These are phyloP conservation scores for Penicillium roqueforti DNA, from an alignment of 495 filamentous ascomycete genomes.

Conservation along the genomic window DNA sequence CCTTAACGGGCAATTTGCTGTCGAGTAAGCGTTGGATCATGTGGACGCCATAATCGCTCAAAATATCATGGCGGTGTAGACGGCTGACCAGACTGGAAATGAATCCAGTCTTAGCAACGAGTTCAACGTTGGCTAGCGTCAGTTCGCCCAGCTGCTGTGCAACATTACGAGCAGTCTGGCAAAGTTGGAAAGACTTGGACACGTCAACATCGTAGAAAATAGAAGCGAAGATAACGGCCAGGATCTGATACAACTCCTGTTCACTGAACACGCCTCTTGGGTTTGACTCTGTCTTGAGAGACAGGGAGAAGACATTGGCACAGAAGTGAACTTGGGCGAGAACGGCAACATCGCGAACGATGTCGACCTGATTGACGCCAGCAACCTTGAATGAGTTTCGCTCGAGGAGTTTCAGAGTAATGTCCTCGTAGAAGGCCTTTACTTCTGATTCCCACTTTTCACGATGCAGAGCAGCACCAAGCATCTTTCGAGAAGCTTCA, in stretches of 20 bases:
- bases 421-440: constrained; percentile 48
- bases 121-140: constrained; percentile 59
- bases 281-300: constrained; percentile 58
- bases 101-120: constrained; percentile 47
- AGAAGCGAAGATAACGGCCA: constrained; percentile 56
- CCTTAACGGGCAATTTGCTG: constrained; percentile 52
- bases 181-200: constrained; percentile 58
- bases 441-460: constrained; percentile 50
- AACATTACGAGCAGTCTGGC: constrained; percentile 50
- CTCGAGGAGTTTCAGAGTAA: constrained; percentile 48
- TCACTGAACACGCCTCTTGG: constrained; percentile 54
- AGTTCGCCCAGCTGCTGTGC: constrained; percentile 57
- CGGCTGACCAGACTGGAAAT: constrained; percentile 45
- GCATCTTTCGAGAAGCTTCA: constrained; percentile 43
- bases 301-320: constrained; percentile 58
- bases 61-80: constrained; percentile 39
- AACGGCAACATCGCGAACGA: constrained; percentile 61
- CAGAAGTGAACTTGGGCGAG: constrained; percentile 57
- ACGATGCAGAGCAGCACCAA: constrained; percentile 46
- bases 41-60: constrained; percentile 62
- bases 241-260: constrained; percentile 54
- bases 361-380: constrained; percentile 54
- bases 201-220: constrained; percentile 65
- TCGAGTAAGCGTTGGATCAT: constrained; percentile 66
- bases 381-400: constrained; percentile 49